Evolutionary conservation across 169 alveolate species (phyloP), one percentile per base, ranked within the genome.

Genomic region (Plasmodium adleri): DNA sequence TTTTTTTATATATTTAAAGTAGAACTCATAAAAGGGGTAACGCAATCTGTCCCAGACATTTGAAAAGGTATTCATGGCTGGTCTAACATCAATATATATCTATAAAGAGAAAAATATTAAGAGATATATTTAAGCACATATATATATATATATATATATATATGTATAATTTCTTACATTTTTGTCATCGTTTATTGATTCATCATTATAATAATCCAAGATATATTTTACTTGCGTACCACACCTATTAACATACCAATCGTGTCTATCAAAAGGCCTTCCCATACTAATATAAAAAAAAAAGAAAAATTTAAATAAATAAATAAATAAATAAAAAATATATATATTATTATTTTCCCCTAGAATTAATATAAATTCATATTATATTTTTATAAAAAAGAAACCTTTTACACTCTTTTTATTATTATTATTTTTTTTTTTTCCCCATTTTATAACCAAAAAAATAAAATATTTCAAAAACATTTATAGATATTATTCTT

Each of bases 131-230:
- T 32, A 49, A 66, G 20, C 24, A 17, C 1, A 54, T 72, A n/a
- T 72, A 56, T 54, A 24, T 39, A 58, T 22, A 13, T 43, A 58
- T 4, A 68, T 28, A 22, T 80, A 87, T 76, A 32, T 85, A 88
- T 9, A 70, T 66, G 26, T 49, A 4, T 59, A 15, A 0, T 63
- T 54, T 24, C 49, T 67, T 72, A 90, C 94, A 58, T 90, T 73
- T 15, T 88, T 74, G 56, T 89, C 95, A 64, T 95, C 96, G 26
- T 58, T 45, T 24, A 90, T 93, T 2, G 74, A 39, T 22, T 95
- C 96, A 86, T 95, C 97, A 64, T 95, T 97, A 88, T 95, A 95
- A 63, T 94, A 95, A 91, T 95, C 97, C 75, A 95, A 73, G 68
- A 95, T 72, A 80, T 95, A 95, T 24, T 97, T 94, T 26, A 95